phyloP scores from a whole-genome alignment of 768 basidiomycete species.

The Calocybe cyanea region DNA sequence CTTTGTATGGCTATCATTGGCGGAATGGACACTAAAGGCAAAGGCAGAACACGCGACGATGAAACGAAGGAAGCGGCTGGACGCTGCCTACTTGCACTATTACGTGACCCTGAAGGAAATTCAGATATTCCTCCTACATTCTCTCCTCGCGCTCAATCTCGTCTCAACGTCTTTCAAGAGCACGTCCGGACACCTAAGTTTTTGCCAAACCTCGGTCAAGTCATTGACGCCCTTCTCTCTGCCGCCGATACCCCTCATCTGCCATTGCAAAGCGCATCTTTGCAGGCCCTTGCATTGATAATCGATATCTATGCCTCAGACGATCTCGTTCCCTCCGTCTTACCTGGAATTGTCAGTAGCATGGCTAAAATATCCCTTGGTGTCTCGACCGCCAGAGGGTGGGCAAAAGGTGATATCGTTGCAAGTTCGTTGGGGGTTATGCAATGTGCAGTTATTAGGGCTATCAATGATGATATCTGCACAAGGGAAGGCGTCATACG shows the following conservation, averaged over 20 bases:
- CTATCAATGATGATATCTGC: slow-evolving; percentile 69
- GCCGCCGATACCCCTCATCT: slow-evolving; percentile 53
- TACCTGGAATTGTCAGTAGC: slow-evolving; percentile 81
- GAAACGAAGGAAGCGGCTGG: slow-evolving; percentile 80
- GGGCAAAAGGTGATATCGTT: slow-evolving; percentile 71
- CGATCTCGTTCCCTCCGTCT: slow-evolving; percentile 53
- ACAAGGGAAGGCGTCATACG: slow-evolving; percentile 54
- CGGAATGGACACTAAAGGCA: slow-evolving; percentile 64
- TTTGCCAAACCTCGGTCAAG: slow-evolving; percentile 79
- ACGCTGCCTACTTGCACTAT: slow-evolving; percentile 57
- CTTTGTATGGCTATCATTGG: slow-evolving; percentile 64
- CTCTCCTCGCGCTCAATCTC: slow-evolving; percentile 21
- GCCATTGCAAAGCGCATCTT: slow-evolving; percentile 59
- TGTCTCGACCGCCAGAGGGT: slow-evolving; percentile 48
- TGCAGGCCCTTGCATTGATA: slow-evolving; percentile 54
- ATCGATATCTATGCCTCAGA: slow-evolving; percentile 57
- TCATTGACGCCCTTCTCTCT: slow-evolving; percentile 67
- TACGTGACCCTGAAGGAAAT: slow-evolving; percentile 46
- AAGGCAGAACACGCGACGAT: slow-evolving; percentile 66
- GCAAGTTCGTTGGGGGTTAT: slow-evolving; percentile 56
- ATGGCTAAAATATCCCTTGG: slow-evolving; percentile 72
- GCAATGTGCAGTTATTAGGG: slow-evolving; percentile 46
- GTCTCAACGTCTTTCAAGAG: slow-evolving; percentile 34
- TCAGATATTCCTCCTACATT: slow-evolving; percentile 17
- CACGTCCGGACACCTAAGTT: slow-evolving; percentile 48